A percentile compares a stretch with the other conserved stretches of the same genome.
phyloP scores from a whole-genome alignment of 2,329 filamentous ascomycete species.

The Myriosclerotinia curreyana region DNA sequence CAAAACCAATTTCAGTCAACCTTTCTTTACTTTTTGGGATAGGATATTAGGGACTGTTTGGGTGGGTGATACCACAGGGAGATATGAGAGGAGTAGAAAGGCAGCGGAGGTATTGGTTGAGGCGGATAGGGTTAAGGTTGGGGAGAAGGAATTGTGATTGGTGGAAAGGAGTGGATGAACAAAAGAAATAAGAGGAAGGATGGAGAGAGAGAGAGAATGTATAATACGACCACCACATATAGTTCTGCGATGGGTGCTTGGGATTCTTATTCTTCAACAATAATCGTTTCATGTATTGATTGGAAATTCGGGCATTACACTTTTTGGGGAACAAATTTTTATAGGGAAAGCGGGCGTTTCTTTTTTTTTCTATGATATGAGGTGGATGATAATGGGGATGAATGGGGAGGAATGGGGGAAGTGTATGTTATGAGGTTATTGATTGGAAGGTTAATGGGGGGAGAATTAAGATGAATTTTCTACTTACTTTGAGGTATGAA shows the following conservation, averaged over 20 bases:
- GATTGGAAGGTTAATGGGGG: neutral
- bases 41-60: slow-evolving; percentile 65
- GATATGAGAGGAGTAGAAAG: slow-evolving; percentile 36
- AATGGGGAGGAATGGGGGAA: neutral
- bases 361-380: neutral
- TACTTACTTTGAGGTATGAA: neutral
- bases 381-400: neutral
- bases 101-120: slow-evolving; percentile 36
- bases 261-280: slow-evolving; percentile 1
- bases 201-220: neutral
- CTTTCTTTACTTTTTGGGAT: slow-evolving; percentile 97
- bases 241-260: neutral
- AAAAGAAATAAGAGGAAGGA: neutral
- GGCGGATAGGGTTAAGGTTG: slow-evolving; percentile 29
- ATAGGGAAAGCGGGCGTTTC: slow-evolving; percentile 9
- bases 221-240: slow-evolving; percentile 13
- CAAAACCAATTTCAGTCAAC: slow-evolving; percentile 90
- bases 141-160: slow-evolving; percentile 4
- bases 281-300: slow-evolving; percentile 16
- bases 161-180: neutral
- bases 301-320: slow-evolving; percentile 14
- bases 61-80: slow-evolving; percentile 34
- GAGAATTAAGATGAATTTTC: neutral
- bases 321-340: slow-evolving; percentile 7
- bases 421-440: slow-evolving; percentile 1